phyloP scores from a whole-genome alignment of 139 green algal species.

The Klebsormidium nitens region DNA sequence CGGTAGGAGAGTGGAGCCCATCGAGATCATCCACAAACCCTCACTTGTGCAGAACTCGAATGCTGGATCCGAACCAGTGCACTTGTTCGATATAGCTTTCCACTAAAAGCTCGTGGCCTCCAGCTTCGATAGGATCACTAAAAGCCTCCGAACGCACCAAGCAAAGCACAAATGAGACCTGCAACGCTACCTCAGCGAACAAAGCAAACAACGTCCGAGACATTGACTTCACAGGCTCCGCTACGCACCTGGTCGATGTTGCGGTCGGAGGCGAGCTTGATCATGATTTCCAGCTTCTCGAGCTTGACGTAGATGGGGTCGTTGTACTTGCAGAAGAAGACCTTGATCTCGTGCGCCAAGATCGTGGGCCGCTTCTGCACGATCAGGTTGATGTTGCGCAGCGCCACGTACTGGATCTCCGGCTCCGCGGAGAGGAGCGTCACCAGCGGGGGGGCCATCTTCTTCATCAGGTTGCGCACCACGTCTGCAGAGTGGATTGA shows the following conservation, averaged over 20 bases:
- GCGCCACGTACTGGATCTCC: conserved; percentile 96
- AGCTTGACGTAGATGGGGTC: conserved; percentile 99
- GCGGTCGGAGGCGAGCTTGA: conserved; percentile 74
- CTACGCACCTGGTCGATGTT: conserved; percentile 88
- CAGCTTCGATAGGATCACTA: too few species aligned
- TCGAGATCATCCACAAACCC: too few species aligned
- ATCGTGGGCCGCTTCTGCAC: conserved; percentile 73
- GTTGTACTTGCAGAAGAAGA: conserved; percentile 99
- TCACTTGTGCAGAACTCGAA: too few species aligned
- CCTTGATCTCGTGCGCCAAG: conserved; percentile 90
- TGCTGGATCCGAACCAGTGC: too few species aligned
- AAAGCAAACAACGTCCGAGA: neutral
- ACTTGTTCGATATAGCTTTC: too few species aligned
- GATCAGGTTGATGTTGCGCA: conserved; percentile 96
- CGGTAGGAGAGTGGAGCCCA: too few species aligned
- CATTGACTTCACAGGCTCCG: too few species aligned
- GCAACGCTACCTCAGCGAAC: too few species aligned
- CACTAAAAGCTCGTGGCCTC: too few species aligned
- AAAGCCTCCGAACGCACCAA: too few species aligned
- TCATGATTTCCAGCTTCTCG: conserved; percentile 99
- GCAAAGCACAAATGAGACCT: too few species aligned
- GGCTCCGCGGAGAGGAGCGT: conserved; percentile 90
- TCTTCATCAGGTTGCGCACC: conserved; percentile 66
- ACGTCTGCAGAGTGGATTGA: conserved; percentile 52
- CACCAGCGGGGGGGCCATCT: conserved; percentile 94